These are phyloP conservation scores for Pseudopithomyces maydicus DNA, from an alignment of 2,329 filamentous ascomycete species.

Conservation along the genomic window DNA sequence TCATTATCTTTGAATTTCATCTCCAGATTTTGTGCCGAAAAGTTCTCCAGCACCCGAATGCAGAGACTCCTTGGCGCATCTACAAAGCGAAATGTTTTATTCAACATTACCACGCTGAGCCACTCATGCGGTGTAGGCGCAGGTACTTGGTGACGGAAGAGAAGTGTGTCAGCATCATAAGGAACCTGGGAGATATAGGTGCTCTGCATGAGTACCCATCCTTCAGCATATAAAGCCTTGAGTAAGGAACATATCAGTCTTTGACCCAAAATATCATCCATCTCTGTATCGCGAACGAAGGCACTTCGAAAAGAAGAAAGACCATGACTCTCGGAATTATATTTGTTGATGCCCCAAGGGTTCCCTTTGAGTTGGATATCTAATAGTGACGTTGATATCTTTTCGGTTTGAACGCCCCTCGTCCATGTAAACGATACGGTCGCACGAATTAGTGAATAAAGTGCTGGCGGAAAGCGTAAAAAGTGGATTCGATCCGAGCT, in stretches of 20 bases:
- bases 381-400: constrained; percentile 5
- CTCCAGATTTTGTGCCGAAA: constrained; percentile 4
- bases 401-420: constrained; percentile 31
- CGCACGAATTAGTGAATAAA: constrained; percentile 25
- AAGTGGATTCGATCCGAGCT: constrained; percentile 24
- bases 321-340: neutral
- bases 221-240: constrained; percentile 32
- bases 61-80: constrained; percentile 16
- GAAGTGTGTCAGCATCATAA: constrained; percentile 37
- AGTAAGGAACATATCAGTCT: constrained; percentile 35
- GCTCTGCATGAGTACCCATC: constrained; percentile 42
- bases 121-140: constrained; percentile 39
- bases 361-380: constrained; percentile 41
- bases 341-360: constrained; percentile 30
- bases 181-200: constrained; percentile 39
- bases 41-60: neutral
- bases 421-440: constrained; percentile 28
- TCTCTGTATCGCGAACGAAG: constrained; percentile 5
- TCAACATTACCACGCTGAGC: constrained; percentile 40
- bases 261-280: constrained; percentile 31
- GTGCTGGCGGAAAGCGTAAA: constrained; percentile 33
- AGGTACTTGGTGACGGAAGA: constrained; percentile 41
- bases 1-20: constrained; percentile 9
- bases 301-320: neutral
- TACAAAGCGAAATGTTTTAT: constrained; percentile 30